Evolutionary conservation across 2,329 filamentous ascomycete genomes (phyloP), one percentile per base, ranked within the genome.

Genomic region (Epichloe gansuensis): DNA sequence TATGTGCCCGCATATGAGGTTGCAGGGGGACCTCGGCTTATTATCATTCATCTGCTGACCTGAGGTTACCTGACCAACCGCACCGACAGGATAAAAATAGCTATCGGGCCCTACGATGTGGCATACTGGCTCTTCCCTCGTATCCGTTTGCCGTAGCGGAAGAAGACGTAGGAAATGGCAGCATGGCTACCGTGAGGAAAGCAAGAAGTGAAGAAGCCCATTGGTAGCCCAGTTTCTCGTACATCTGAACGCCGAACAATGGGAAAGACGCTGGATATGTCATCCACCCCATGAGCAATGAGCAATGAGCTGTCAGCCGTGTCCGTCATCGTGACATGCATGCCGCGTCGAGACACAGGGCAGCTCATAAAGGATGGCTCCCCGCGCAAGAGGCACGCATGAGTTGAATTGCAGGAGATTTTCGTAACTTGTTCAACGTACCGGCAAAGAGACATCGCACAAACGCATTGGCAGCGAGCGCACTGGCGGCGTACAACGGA

Each of bases 401-500:
- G 49, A 15, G 13, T 39, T 23, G 31, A 21, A 15, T 31, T 35
- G 44, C 25, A 52, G 44, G n/a, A 34, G n/a, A 25, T 35, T 13
- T 34, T 47, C 44, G 52, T 50, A 39, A 54, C 28, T 37, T 38
- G 31, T 46, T 46, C 21, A 21, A 52, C 76, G 69, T 62, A 78
- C 76, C 75, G 55, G 85, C 90, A 72, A 94, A 93, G 21, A 77
- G 74, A 57, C 84, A 89, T 51, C 91, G 78, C 53, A 86, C 79
- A 65, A 93, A 88, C 46, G 84, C 85, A 62, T 95, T 93, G 45
- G 89, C 88, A 12, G 90, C 88, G 66, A 95, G 75, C 4, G 89
- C 88, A 54, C 78, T 83, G 46, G 86, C 86, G 28, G 86, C 85
- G 64, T 87, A 89, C 28, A 81, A 68, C 51, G 85, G 84, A 67